Conservation (phyloP, 2,329 filamentous ascomycete genomes). For the Botrytis fabae region DNA sequence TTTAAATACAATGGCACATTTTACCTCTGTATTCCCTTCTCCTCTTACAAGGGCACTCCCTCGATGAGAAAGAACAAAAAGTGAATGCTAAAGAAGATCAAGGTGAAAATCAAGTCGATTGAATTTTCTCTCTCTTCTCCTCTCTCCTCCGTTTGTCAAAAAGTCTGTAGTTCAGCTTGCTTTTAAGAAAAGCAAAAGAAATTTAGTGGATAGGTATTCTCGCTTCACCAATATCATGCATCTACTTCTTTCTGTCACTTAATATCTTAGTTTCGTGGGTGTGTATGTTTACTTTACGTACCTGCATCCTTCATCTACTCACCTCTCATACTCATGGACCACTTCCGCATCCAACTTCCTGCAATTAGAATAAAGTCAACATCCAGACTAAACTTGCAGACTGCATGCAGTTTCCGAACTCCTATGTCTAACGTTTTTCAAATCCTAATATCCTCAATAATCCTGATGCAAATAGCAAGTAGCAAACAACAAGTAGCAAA, state of each 20-base stretch:
- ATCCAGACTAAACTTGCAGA: not conserved
- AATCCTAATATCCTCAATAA: not conserved
- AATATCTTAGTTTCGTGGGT: not conserved
- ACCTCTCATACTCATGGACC: not conserved
- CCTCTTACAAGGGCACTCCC: not conserved
- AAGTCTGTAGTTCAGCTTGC: not conserved
- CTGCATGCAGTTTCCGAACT: not conserved
- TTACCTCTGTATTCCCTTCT: not conserved
- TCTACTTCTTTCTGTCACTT: not conserved
- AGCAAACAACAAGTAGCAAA: not conserved
- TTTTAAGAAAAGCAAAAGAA: not conserved
- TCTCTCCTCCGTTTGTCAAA: not conserved
- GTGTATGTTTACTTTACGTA: not conserved
- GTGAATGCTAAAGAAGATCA: not conserved
- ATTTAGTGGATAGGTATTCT: not conserved
- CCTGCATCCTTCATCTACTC: not conserved
- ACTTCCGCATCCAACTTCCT: not conserved
- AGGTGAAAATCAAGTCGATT: not conserved
- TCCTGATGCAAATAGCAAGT: not conserved
- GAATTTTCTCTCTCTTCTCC: not conserved
- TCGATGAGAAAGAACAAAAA: not conserved
- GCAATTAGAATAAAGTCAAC: not conserved
- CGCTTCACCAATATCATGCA: not conserved
- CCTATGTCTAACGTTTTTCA: not conserved
- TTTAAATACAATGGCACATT: not conserved